These are phyloP conservation scores for Naganishia liquefaciens DNA, from an alignment of 1,284 basidiomycete species.

Conservation along the genomic window DNA sequence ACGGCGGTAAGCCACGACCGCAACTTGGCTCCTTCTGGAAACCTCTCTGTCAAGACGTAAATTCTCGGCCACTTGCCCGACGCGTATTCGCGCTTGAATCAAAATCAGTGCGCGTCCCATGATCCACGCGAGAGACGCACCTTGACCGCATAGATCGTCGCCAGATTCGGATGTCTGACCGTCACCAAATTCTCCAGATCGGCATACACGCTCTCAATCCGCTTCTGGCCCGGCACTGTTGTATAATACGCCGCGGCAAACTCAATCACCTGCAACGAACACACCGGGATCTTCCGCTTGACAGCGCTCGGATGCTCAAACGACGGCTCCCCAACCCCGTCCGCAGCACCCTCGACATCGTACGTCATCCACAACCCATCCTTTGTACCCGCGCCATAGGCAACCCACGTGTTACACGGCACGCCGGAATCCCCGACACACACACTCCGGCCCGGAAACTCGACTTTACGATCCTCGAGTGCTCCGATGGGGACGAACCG, in stretches of 20 bases:
- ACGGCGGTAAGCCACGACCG: constrained; percentile 45
- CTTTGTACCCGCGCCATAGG: constrained; percentile 45
- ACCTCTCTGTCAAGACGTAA: constrained; percentile 44
- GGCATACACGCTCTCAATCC: constrained; percentile 44
- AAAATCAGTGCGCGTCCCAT: not conserved
- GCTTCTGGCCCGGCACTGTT: constrained; percentile 43
- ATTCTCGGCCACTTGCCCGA: constrained; percentile 52
- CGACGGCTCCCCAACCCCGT: not conserved
- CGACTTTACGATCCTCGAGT: constrained; percentile 44
- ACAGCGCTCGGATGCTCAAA: constrained; percentile 53
- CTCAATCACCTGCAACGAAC: constrained; percentile 49
- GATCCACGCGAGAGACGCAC: not conserved
- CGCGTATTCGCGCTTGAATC: constrained; percentile 39
- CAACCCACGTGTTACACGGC: constrained; percentile 42
- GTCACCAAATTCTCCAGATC: constrained; percentile 46
- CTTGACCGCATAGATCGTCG: constrained; percentile 45
- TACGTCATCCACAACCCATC: constrained; percentile 51
- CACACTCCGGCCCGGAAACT: constrained; percentile 35
- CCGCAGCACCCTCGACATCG: constrained; percentile 44
- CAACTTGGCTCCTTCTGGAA: constrained; percentile 45
- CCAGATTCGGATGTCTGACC: constrained; percentile 25
- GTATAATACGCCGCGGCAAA: constrained; percentile 49
- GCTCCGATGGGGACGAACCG: constrained; percentile 41
- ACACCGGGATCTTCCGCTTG: constrained; percentile 51
- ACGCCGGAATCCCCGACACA: constrained; percentile 43